These are phyloP conservation scores for Paramecium octaurelia DNA, from an alignment of 73 alveolate genomes.

Conservation along the genomic window DNA sequence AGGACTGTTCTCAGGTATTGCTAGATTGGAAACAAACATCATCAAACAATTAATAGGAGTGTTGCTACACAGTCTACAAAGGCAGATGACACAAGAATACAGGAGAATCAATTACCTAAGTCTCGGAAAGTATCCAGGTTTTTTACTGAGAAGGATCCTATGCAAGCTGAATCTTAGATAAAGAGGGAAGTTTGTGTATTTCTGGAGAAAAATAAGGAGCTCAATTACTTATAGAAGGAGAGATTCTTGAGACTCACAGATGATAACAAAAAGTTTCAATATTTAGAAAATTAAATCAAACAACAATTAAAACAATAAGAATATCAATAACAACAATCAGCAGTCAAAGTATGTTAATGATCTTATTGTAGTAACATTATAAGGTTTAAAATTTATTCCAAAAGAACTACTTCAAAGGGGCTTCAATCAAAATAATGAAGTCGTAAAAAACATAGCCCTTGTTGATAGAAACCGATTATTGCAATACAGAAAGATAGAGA, in stretches of 20 bases:
- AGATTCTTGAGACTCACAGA: background rate
- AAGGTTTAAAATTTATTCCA: background rate
- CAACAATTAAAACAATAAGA: background rate
- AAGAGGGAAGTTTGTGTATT: background rate
- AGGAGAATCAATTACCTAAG: background rate
- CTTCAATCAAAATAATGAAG: background rate
- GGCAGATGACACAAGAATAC: background rate
- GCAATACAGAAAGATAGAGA: background rate
- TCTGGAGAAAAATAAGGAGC: background rate
- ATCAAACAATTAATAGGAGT: background rate
- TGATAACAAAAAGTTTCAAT: background rate
- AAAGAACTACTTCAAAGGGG: background rate
- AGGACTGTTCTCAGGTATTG: background rate
- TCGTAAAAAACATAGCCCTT: background rate
- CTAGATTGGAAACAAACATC: background rate
- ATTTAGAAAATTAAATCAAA: background rate
- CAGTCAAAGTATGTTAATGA: background rate
- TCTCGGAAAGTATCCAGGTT: background rate
- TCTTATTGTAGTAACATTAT: background rate
- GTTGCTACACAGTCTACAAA: background rate
- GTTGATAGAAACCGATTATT: background rate
- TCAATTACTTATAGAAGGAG: background rate
- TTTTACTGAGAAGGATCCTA: constrained; percentile 33
- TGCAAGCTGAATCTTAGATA: background rate
- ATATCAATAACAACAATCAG: background rate